A percentile compares a stretch with the other conserved stretches of the same genome.
These are phyloP conservation scores for Jatropha multifida DNA, from an alignment of 441 rosid genomes.

Conservation along the genomic window DNA sequence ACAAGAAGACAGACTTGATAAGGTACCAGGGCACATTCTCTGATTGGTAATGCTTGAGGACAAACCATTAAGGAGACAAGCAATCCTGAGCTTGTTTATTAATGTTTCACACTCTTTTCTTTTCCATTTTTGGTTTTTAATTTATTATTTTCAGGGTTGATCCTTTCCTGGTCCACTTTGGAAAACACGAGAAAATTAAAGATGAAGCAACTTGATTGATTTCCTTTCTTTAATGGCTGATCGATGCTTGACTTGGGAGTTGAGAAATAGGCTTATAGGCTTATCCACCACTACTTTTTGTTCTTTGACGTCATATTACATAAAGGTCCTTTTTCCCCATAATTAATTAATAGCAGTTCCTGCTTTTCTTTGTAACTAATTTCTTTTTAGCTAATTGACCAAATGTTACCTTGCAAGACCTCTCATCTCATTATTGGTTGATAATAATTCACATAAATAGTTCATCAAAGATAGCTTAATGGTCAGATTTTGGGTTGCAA, in stretches of 20 bases:
- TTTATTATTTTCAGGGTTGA: not conserved
- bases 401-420: slow-evolving; percentile 18
- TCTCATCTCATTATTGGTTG: not conserved
- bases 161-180: slow-evolving; percentile 21
- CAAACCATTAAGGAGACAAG: slow-evolving; percentile 37
- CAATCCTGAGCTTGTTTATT: slow-evolving; percentile 27
- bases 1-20: slow-evolving; percentile 21
- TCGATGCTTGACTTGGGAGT: slow-evolving; percentile 42
- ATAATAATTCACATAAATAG: not conserved
- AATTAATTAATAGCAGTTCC: not conserved
- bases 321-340: not conserved
- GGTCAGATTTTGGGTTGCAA: not conserved
- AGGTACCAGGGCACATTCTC: slow-evolving; percentile 30
- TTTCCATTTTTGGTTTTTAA: not conserved
- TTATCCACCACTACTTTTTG: slow-evolving; percentile 14
- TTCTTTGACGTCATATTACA: slow-evolving; percentile 16
- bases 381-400: slow-evolving; percentile 2
- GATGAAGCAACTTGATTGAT: slow-evolving; percentile 44
- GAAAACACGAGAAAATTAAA: slow-evolving; percentile 33
- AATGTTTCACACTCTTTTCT: slow-evolving; percentile 22
- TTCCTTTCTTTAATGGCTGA: slow-evolving; percentile 26
- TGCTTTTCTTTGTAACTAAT: not conserved
- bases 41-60: slow-evolving; percentile 30
- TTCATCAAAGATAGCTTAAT: not conserved
- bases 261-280: slow-evolving; percentile 16